A percentile compares a stretch with the other conserved stretches of the same genome.
Evolutionary conservation across 2,329 filamentous ascomycete species (phyloP).

Genomic region (Trichoderma breve): DNA sequence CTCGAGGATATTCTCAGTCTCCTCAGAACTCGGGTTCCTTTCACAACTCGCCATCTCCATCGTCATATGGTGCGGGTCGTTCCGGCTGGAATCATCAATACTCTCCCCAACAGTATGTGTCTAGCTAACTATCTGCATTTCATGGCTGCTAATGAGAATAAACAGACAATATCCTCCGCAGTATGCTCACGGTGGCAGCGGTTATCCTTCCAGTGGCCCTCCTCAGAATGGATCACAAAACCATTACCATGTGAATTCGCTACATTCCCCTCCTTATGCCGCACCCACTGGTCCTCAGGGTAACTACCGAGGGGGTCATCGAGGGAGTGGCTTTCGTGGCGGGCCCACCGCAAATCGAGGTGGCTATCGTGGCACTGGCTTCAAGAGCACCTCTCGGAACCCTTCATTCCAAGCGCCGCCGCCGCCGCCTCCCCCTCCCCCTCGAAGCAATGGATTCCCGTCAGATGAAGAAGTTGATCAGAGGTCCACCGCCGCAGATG

Average conservation of each 20-base stretch:
- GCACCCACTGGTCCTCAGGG: constrained; percentile 53
- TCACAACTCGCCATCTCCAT: constrained; percentile 46
- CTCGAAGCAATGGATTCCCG: constrained; percentile 22
- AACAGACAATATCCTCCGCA: constrained; percentile 60
- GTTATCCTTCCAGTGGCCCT: constrained; percentile 51
- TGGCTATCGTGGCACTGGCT: constrained; percentile 58
- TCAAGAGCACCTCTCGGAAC: constrained; percentile 70
- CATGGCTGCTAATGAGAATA: constrained; percentile 15
- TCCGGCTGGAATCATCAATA: constrained; percentile 41
- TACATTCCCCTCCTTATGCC: constrained; percentile 53
- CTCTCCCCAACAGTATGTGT: constrained; percentile 44
- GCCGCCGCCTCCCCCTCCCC: not conserved
- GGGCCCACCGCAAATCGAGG: constrained; percentile 54
- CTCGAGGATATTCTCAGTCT: constrained; percentile 40
- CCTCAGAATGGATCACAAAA: constrained; percentile 28
- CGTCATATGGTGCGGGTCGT: constrained; percentile 41
- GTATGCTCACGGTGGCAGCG: constrained; percentile 51
- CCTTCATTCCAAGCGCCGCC: constrained; percentile 35
- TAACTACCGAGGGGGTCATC: constrained; percentile 44
- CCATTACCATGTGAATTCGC: constrained; percentile 51
- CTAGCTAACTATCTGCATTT: too few species aligned
- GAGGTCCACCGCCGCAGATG: constrained; percentile 23
- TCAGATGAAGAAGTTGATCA: constrained; percentile 24
- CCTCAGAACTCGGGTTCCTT: constrained; percentile 45
- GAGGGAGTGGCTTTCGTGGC: constrained; percentile 61